Evolutionary conservation across 1,139 yeast genomes (phyloP).

Genomic region (Yamadazyma pseudoaaseri): DNA sequence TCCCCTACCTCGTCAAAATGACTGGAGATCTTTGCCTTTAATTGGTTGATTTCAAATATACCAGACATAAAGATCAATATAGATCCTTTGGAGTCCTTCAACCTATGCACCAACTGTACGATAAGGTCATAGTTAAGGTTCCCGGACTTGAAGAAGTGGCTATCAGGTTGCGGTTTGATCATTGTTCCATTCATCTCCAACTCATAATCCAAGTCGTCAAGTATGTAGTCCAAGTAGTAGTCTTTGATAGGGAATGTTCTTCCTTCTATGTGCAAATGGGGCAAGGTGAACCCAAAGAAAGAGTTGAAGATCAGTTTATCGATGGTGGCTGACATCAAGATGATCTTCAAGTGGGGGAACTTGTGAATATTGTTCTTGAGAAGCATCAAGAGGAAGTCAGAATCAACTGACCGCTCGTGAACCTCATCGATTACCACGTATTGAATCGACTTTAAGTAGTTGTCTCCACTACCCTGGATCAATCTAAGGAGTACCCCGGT

Average conservation of each 20-base stretch:
- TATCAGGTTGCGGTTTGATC: conserved; percentile 58
- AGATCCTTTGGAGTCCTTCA: conserved; percentile 60
- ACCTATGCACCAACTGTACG: conserved; percentile 49
- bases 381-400: conserved; percentile 79
- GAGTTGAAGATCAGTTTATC: conserved; percentile 65
- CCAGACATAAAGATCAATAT: conserved; percentile 88
- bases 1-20: conserved; percentile 15
- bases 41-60: conserved; percentile 74
- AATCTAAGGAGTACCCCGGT: conserved; percentile 89
- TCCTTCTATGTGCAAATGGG: conserved; percentile 81
- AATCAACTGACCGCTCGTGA: conserved; percentile 90
- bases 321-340: conserved; percentile 95
- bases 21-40: conserved; percentile 21
- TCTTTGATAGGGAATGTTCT: conserved; percentile 90
- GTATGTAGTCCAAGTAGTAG: conserved; percentile 63
- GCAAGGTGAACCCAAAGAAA: conserved; percentile 53
- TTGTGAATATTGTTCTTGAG: conserved; percentile 55
- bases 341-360: conserved; percentile 58
- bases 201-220: conserved; percentile 53
- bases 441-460: conserved; percentile 54
- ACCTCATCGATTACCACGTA: conserved; percentile 91
- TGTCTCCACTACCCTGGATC: conserved; percentile 52
- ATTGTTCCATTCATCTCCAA: conserved; percentile 44
- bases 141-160: conserved; percentile 61
- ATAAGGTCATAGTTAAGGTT: conserved; percentile 74